A percentile compares a stretch with the other conserved stretches of the same genome.
Evolutionary conservation across 345 rosid genomes (phyloP).

Genomic region (Jatropha curcas): DNA sequence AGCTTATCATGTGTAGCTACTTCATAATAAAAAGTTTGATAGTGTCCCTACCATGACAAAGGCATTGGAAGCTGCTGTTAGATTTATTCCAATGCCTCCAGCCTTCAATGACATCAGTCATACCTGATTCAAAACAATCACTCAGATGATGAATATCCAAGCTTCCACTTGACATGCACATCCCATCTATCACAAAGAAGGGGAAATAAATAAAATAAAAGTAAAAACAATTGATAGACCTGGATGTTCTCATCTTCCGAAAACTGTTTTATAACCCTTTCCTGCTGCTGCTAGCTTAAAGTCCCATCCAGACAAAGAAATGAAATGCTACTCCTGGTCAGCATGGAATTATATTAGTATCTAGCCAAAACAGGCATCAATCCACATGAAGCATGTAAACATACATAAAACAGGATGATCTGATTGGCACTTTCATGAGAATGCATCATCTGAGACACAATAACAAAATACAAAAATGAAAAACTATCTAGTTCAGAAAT

Average conservation of each 20-base stretch:
- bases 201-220: background rate
- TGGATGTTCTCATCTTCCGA: constrained; percentile 70
- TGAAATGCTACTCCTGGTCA: constrained; percentile 60
- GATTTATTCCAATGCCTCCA: constrained; percentile 96
- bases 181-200: background rate
- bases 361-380: background rate
- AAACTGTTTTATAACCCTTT: constrained; percentile 76
- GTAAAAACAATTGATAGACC: constrained; percentile 43
- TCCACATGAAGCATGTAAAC: background rate
- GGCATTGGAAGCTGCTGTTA: constrained; percentile 95
- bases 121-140: constrained; percentile 54
- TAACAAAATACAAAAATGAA: background rate
- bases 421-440: background rate
- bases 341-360: constrained; percentile 13
- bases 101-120: constrained; percentile 94
- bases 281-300: constrained; percentile 81
- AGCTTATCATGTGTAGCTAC: background rate
- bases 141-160: constrained; percentile 17
- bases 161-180: constrained; percentile 12
- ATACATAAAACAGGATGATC: background rate
- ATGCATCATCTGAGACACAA: background rate
- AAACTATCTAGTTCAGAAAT: background rate
- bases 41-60: constrained; percentile 71
- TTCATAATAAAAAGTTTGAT: constrained; percentile 7
- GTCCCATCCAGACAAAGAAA: constrained; percentile 93